Evolutionary conservation across 2,329 filamentous ascomycete genomes (phyloP).

Genomic region (Fonsecaea monophora): DNA sequence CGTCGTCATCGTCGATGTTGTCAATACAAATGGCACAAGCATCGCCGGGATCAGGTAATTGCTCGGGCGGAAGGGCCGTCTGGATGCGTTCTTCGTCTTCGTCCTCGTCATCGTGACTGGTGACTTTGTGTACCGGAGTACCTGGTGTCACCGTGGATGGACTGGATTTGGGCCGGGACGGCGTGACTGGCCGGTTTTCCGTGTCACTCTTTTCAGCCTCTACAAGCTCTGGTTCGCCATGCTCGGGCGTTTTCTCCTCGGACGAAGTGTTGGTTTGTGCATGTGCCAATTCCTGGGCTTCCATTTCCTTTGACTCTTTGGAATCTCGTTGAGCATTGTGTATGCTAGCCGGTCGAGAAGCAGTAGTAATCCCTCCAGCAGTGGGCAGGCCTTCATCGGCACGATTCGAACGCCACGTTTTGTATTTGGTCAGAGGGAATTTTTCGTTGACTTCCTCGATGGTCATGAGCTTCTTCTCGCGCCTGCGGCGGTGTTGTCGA

Average conservation of each 20-base stretch:
- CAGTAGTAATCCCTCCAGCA: slow-evolving; percentile 76
- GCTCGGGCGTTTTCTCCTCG: slow-evolving; percentile 29
- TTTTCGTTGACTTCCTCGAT: slow-evolving; percentile 99
- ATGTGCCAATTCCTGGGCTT: slow-evolving; percentile 27
- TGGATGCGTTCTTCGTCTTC: slow-evolving; percentile 81
- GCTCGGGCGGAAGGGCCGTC: slow-evolving; percentile 79
- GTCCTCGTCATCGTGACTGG: slow-evolving; percentile 71
- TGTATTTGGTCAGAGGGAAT: slow-evolving; percentile 96
- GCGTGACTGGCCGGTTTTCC: slow-evolving; percentile 30
- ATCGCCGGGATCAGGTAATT: slow-evolving; percentile 82
- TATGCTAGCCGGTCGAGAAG: slow-evolving; percentile 69
- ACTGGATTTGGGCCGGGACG: slow-evolving; percentile 31
- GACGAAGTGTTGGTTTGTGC: slow-evolving; percentile 22
- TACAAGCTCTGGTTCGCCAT: slow-evolving; percentile 30
- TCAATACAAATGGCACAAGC: slow-evolving; percentile 97
- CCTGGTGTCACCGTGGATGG: slow-evolving; percentile 37
- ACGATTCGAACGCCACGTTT: slow-evolving; percentile 85
- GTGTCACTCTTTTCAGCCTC: slow-evolving; percentile 37
- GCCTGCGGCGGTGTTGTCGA: slow-evolving; percentile 79
- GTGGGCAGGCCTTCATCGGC: slow-evolving; percentile 84
- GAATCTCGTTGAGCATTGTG: slow-evolving; percentile 55
- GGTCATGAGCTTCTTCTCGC: slow-evolving; percentile 98
- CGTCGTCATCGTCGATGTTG: slow-evolving; percentile 90
- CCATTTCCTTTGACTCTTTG: slow-evolving; percentile 28
- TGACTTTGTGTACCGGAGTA: slow-evolving; percentile 53